Percentiles rank a stretch among this genome's conserved stretches.
Conservation (phyloP, 805 yeast species). For the Monosporozyma yasuniensis region DNA sequence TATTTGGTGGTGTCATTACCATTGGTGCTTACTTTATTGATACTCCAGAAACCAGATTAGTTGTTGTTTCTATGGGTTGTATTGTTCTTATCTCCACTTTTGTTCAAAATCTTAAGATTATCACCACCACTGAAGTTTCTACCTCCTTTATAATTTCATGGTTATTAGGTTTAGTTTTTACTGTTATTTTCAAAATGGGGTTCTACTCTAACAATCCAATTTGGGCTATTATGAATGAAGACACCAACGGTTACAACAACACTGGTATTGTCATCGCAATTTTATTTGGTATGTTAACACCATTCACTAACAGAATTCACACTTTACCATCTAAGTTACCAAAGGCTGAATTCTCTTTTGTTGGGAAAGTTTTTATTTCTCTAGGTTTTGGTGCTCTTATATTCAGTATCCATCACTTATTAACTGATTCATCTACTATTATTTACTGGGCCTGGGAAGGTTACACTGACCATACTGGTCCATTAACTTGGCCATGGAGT, state of each 20-base stretch:
- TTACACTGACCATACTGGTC: conserved; percentile 74
- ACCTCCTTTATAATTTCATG: conserved; percentile 19
- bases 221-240: conserved; percentile 88
- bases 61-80: conserved; percentile 57
- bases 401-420: conserved; percentile 61
- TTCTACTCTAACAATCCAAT: conserved; percentile 83
- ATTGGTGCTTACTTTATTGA: conserved; percentile 64
- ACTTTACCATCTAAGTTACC: conserved; percentile 1
- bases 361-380: conserved; percentile 27
- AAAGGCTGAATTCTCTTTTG: conserved; percentile 2
- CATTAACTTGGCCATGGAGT: conserved; percentile 62
- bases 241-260: conserved; percentile 79
- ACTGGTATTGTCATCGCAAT: conserved; percentile 42
- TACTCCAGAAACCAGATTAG: conserved; percentile 62
- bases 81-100: conserved; percentile 54
- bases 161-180: conserved; percentile 56
- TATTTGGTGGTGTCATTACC: conserved; percentile 51
- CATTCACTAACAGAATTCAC: conserved; percentile 27
- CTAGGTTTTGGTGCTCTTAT: conserved; percentile 70
- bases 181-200: conserved; percentile 68
- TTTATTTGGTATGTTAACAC: conserved; percentile 55
- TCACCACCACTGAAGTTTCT: conserved; percentile 25
- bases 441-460: conserved; percentile 98
- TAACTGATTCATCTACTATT: conserved; percentile 77
- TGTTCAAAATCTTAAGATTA: conserved; percentile 41